These are phyloP conservation scores for Vigna trinervia DNA, from an alignment of 306 rosid genomes.

Conservation along the genomic window DNA sequence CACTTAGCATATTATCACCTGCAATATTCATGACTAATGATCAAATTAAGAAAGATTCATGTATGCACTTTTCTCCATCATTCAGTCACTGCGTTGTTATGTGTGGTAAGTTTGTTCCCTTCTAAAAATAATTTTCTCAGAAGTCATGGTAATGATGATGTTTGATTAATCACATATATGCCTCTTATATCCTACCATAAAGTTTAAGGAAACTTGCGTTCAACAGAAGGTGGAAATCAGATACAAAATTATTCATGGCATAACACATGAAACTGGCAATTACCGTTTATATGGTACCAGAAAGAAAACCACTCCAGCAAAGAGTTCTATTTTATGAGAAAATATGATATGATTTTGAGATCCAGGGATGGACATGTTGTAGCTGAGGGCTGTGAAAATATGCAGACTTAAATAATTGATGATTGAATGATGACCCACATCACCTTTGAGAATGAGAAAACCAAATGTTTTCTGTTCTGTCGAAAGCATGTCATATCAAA, in stretches of 20 bases:
- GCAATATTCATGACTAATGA: slow-evolving; percentile 36
- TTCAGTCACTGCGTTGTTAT: no score
- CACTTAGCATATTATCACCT: slow-evolving; percentile 35
- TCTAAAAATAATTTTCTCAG: neutral
- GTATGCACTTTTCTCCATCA: neutral
- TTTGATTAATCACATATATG: neutral
- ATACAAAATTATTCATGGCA: slow-evolving; percentile 30
- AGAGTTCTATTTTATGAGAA: neutral
- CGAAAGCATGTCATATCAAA: slow-evolving; percentile 48
- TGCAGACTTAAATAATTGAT: slow-evolving; percentile 35
- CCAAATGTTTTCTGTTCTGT: slow-evolving; percentile 37
- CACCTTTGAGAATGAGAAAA: slow-evolving; percentile 32
- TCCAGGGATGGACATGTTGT: slow-evolving; percentile 17
- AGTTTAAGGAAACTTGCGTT: neutral
- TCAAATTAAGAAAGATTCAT: neutral
- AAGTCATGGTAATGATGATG: neutral
- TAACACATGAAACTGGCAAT: slow-evolving; percentile 17
- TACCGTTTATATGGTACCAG: slow-evolving; percentile 12
- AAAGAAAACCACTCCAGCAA: neutral
- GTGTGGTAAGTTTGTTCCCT: neutral
- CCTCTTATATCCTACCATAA: neutral
- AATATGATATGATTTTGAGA: slow-evolving; percentile 23
- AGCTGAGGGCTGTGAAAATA: slow-evolving; percentile 26
- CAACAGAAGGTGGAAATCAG: slow-evolving; percentile 14
- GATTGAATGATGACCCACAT: slow-evolving; percentile 35